Evolutionary conservation across 768 basidiomycete genomes (phyloP), one percentile per base, ranked within the genome.

Genomic region (Tricholoma saponaceum): DNA sequence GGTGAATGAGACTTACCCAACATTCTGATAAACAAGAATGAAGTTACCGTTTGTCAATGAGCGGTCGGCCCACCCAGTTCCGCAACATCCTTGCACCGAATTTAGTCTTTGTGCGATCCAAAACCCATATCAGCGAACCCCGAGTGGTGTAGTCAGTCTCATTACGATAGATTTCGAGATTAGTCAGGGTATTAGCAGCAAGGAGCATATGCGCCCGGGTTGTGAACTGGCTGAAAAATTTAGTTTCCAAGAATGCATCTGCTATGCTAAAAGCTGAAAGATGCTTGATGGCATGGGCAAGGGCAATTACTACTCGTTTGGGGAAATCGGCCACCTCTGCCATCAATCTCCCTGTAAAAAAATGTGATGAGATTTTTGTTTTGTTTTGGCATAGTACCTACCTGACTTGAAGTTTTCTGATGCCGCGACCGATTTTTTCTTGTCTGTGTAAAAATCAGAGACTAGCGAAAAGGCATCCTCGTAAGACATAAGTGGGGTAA

Each of bases 131-230:
- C 47, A 99, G 73, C 51, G 92, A 90, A 4, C 95, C 95, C 56
- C 73, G 80, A 18, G 80, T 75, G 10, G 81, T 83, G 55, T 81
- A 82, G 67, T 97, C 89, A 0, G 92, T 93, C 66, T 90, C 88
- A 64, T 98, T 98, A 32, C 85, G 82, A 69, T 92, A 95, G n/a
- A 99, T 85, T 70, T 98, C 95, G 73, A 96, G 71, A 67, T 97
- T 98, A 12, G 81, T 80, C 10, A 98, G 72, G 0, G 96, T 96
- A 67, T 93, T 97, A 23, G 86, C 87, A 50, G 88, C 89, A 47
- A 99, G 78, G 20, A 93, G 77, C 95, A 99, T 95, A 61, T 92
- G 87, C 0, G 84, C 80, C 55, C 82, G 80, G 22, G 85, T 83
- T 3, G 90, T 77, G 66, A 98, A 98, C 65, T 75, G 83, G 18